Base-by-base conservation (phyloP, 2,329 filamentous ascomycete genomes). In the Nigrograna mackinnonii region DNA sequence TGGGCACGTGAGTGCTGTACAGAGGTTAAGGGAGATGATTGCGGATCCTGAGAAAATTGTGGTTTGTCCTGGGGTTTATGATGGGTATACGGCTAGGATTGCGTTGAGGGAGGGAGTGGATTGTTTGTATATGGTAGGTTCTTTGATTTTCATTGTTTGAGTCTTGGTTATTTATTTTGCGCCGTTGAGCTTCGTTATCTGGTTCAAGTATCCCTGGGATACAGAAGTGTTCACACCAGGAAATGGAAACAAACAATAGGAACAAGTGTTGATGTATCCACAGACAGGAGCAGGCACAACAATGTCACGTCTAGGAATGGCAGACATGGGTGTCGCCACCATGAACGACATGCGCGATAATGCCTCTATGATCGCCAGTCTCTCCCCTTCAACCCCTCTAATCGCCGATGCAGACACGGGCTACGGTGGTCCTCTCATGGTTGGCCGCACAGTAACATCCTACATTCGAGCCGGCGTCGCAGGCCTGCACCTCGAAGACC, bases 21-120 rank as follows among this genome's bases (percentile, higher is more conserved):
- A 65, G 43, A 67, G 55, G 41, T 39, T 69, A 30, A 54, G 66
- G 21, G 41, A 40, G 7, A 57, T 67, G 57, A 40, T 69, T 17
- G 57, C 56, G 5, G 57, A 67, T 40, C 48, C 53, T 5, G 51
- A 59, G 1, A 64, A 67, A 53, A 35, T 68, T 26, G 57, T 87
- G 28, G 74, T 85, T 3, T 82, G 79, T 38, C 84, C 83, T 0
- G 84, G 84, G 22, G 83, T 87, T 2, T 86, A 86, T 57, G 84
- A 88, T 71, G 84, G 84, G 11, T 76, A 86, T 41, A 82, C 81
- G 2, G 83, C 84, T 0, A 73, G 84, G 1, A 78, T 87, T 43
- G 83, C 83, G 1, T 71, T 85, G 17, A 69, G 75, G 31, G 72
- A 80, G n/a, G 83, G 83, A 4, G 86, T 85, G 45, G 78, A 85